phyloP scores from a whole-genome alignment of 257 asterid genomes.

The Nyctanthes arbortristis region DNA sequence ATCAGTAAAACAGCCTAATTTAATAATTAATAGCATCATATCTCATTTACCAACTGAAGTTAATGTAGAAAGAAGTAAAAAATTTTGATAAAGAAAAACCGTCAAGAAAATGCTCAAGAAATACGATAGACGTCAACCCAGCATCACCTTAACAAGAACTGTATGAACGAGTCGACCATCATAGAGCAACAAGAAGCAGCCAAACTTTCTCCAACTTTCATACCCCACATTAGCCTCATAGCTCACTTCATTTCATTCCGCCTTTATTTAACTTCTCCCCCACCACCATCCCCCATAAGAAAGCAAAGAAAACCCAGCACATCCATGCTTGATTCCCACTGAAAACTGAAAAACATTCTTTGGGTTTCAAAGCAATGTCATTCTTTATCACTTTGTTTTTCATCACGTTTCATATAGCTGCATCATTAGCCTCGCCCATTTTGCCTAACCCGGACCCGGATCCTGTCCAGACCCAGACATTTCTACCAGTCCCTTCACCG shows the following conservation, averaged over 20 bases:
- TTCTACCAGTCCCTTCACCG: constrained; percentile 43
- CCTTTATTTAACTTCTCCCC: constrained; percentile 22
- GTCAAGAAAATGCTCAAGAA: no score
- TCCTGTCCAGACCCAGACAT: constrained; percentile 49
- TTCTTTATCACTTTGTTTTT: constrained; percentile 37
- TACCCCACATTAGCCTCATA: constrained; percentile 20
- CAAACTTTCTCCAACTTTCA: constrained; percentile 24
- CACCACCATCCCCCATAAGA: constrained; percentile 19
- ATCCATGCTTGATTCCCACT: constrained; percentile 8
- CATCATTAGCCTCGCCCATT: constrained; percentile 43
- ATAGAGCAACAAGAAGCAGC: constrained; percentile 5
- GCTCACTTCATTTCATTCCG: neutral
- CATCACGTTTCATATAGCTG: constrained; percentile 23
- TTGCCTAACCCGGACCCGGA: constrained; percentile 66
- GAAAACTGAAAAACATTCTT: constrained; percentile 16
- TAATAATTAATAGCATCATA: no score
- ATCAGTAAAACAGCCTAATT: no score
- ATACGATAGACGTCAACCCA: no score
- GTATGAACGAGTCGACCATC: no score
- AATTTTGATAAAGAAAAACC: no score
- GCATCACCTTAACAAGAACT: no score
- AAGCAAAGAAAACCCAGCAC: neutral
- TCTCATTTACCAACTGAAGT: no score
- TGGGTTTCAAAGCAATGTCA: constrained; percentile 50
- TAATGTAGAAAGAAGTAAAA: no score